A percentile compares a stretch with the other conserved stretches of the same genome.
These are phyloP conservation scores for Beverwykella pulmonaria DNA, from an alignment of 495 filamentous ascomycete genomes.

Conservation along the genomic window DNA sequence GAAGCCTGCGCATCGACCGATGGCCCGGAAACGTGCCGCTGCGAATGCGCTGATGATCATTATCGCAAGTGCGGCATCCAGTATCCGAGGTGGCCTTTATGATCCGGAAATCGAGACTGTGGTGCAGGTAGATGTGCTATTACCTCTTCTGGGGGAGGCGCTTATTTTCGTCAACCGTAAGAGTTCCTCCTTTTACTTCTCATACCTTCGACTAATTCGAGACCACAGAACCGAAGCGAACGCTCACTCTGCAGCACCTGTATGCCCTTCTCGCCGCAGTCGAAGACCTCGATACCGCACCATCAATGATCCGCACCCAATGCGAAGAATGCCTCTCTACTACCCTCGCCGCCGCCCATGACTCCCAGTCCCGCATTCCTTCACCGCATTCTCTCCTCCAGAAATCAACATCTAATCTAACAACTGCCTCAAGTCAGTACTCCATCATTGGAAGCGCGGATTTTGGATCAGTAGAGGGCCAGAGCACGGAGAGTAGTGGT, in stretches of 20 bases:
- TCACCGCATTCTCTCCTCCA: conserved; percentile 67
- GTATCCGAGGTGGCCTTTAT: conserved; percentile 84
- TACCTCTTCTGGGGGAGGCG: conserved; percentile 82
- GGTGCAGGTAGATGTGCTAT: conserved; percentile 79
- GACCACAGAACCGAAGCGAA: conserved; percentile 49
- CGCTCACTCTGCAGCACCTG: conserved; percentile 66
- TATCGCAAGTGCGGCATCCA: conserved; percentile 80
- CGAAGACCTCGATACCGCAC: conserved; percentile 80
- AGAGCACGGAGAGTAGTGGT: conserved; percentile 56
- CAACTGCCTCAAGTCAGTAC: conserved; percentile 56
- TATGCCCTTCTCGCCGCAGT: conserved; percentile 75
- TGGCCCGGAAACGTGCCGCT: conserved; percentile 65
- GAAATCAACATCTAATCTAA: conserved; percentile 64
- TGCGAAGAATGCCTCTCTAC: conserved; percentile 57
- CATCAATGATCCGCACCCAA: conserved; percentile 50
- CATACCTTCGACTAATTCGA: background rate
- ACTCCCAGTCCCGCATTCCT: conserved; percentile 50
- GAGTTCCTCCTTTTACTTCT: conserved; percentile 29
- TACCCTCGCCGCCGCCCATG: conserved; percentile 62
- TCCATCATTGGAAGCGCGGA: conserved; percentile 74
- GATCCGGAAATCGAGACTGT: conserved; percentile 76
- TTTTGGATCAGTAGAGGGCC: conserved; percentile 59
- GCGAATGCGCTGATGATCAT: conserved; percentile 73
- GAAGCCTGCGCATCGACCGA: conserved; percentile 31
- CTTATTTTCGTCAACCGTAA: conserved; percentile 70